A percentile compares a stretch with the other conserved stretches of the same genome.
phyloP scores from a whole-genome alignment of 164 flowering plant genomes.

The Aristolochia contorta region DNA sequence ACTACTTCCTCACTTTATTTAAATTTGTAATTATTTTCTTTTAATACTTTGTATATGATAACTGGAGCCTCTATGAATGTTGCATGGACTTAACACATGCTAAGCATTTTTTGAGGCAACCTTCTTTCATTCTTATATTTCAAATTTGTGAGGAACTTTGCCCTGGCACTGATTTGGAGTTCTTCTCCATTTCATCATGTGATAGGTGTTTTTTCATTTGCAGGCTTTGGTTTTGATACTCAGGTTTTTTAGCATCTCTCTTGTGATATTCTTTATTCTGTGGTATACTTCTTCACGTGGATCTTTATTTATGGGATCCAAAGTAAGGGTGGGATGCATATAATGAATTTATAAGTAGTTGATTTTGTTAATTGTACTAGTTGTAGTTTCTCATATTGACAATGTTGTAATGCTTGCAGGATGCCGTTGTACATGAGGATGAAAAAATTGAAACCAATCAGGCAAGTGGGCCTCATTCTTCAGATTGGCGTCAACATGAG shows the following conservation, averaged over 20 bases:
- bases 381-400: background rate
- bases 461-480: conserved; percentile 22
- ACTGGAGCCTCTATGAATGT: conserved; percentile 1
- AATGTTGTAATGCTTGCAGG: background rate
- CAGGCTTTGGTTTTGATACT: conserved; percentile 97
- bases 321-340: conserved; percentile 30
- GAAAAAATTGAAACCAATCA: conserved; percentile 23
- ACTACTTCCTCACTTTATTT: background rate
- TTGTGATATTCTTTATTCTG: conserved; percentile 61
- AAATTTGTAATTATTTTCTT: background rate
- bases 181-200: conserved; percentile 10
- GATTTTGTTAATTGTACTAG: background rate
- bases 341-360: background rate
- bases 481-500: conserved; percentile 49
- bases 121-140: no score
- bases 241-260: conserved; percentile 84
- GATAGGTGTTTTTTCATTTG: conserved; percentile 37
- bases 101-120: background rate
- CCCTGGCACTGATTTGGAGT: background rate
- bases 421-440: conserved; percentile 16
- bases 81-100: no score
- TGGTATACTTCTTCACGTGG: conserved; percentile 59
- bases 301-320: conserved; percentile 19
- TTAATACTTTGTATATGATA: background rate
- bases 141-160: background rate